Base-by-base conservation (phyloP, 169 alveolate species). In the Cryptosporidium sp. region DNA sequence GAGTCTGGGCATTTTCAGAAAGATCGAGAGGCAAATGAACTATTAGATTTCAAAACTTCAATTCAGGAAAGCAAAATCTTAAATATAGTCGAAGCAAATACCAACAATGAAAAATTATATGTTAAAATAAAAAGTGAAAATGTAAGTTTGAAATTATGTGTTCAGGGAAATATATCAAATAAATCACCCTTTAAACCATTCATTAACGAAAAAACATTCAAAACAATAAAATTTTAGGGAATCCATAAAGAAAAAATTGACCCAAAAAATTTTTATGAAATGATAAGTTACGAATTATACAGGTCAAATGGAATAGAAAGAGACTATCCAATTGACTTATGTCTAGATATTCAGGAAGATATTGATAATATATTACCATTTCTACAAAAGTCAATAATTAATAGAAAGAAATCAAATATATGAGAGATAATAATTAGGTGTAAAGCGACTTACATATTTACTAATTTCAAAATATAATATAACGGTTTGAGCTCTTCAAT, bases 341-440 rank as follows among this genome's bases (percentile, higher is more conserved):
- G 62, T 55, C 14, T 26, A 23, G 51, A 80, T 62, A 26, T 58
- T 26, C 55, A 71, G 69, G 68, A 61, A 35, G 68, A 80, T 33
- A 80, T 80, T 29, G 73, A 62, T 18, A 80, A 59, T 29, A 80
- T 80, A 48, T 35, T 80, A 0, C 89, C 89, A 16, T 59, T 80
- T 61, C 80, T 80, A 29, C 62, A 62, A 41, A 71, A 71, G 33
- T 43, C 84, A 16, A 45, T 69, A 21, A 58, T 31, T 14, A 51
- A 29, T 21, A 73, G 21, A 33, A 35, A 41, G 48, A 41, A 41
- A 8, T 41, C 29, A 12, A 35, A 2, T n/a, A 16, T 29, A 9
- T 35, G 23, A 31, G 31, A 6, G 12, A 73, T 21, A 12, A 73
- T 3, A 55, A 48, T 23, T 48, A n/a, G 3, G 67, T 14, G 2